Conservation (phyloP, 352 stramenopile genomes). For the Elongisporangium senticosum region DNA sequence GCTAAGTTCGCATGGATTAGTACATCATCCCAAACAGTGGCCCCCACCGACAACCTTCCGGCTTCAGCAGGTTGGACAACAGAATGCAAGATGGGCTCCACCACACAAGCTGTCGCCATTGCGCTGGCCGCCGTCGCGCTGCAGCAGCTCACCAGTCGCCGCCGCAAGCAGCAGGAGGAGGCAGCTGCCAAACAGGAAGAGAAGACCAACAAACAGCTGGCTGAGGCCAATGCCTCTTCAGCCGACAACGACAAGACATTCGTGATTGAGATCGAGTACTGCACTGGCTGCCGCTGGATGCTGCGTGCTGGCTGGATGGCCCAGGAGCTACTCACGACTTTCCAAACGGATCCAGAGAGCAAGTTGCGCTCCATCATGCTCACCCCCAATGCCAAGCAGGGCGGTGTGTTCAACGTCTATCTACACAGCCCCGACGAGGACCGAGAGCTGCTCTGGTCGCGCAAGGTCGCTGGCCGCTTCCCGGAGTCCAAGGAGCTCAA, state of each 20-base stretch:
- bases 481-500: constrained; percentile 92
- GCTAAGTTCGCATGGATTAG: neutral
- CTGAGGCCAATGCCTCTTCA: neutral
- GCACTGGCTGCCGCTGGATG: constrained; percentile 88
- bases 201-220: constrained; percentile 1
- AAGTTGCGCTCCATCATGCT: constrained; percentile 53
- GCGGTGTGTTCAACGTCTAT: constrained; percentile 67
- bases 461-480: constrained; percentile 76
- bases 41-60: neutral
- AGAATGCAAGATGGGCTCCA: neutral
- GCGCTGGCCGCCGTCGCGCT: constrained; percentile 24
- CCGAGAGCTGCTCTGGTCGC: constrained; percentile 80
- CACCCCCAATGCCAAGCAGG: constrained; percentile 50
- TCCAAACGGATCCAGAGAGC: constrained; percentile 65
- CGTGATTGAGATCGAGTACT: constrained; percentile 90
- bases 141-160: constrained; percentile 33
- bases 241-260: constrained; percentile 20
- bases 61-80: neutral
- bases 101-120: constrained; percentile 18
- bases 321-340: constrained; percentile 91
- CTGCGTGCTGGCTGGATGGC: constrained; percentile 85
- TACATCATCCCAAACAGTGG: neutral
- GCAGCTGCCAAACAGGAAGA: constrained; percentile 3
- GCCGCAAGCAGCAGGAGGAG: constrained; percentile 11
- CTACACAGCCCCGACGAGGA: constrained; percentile 35